Percentiles rank a stretch among this genome's conserved stretches.
Evolutionary conservation across 2,329 filamentous ascomycete species (phyloP).

Genomic region (Emmonsiellopsis sp.): DNA sequence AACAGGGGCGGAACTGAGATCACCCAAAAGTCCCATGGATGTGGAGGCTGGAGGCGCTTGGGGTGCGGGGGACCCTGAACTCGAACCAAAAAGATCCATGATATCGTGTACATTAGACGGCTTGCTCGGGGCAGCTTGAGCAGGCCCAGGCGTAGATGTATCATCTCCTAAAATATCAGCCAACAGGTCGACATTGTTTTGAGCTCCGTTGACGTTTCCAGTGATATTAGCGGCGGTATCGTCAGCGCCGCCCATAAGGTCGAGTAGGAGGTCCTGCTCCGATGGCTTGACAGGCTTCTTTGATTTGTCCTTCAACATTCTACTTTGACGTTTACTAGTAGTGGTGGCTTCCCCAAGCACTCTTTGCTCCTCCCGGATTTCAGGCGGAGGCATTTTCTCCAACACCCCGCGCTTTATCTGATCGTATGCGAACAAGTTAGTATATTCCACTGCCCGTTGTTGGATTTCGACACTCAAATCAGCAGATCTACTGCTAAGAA

Average conservation of each 20-base stretch:
- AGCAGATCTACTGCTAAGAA: slow-evolving; percentile 69
- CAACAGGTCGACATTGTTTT: slow-evolving; percentile 75
- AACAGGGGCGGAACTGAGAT: slow-evolving; percentile 42
- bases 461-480: slow-evolving; percentile 94
- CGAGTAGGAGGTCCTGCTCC: slow-evolving; percentile 83
- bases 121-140: slow-evolving; percentile 42
- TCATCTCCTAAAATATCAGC: slow-evolving; percentile 82
- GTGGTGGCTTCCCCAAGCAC: slow-evolving; percentile 74
- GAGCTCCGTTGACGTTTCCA: slow-evolving; percentile 47
- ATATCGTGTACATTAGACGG: slow-evolving; percentile 61
- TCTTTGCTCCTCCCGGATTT: slow-evolving; percentile 90
- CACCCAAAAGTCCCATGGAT: slow-evolving; percentile 42
- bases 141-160: slow-evolving; percentile 40
- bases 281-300: slow-evolving; percentile 71
- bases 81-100: slow-evolving; percentile 74
- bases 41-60: slow-evolving; percentile 39
- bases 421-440: slow-evolving; percentile 87
- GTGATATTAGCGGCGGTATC: slow-evolving; percentile 51
- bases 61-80: slow-evolving; percentile 38
- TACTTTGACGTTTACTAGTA: slow-evolving; percentile 46
- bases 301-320: slow-evolving; percentile 60
- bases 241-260: slow-evolving; percentile 79
- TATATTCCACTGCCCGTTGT: slow-evolving; percentile 90
- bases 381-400: slow-evolving; percentile 95
- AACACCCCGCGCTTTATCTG: slow-evolving; percentile 80